Percentiles rank a stretch among this genome's conserved stretches.
These are phyloP conservation scores for Osmozyma mogii DNA, from an alignment of 805 yeast species.

Conservation along the genomic window DNA sequence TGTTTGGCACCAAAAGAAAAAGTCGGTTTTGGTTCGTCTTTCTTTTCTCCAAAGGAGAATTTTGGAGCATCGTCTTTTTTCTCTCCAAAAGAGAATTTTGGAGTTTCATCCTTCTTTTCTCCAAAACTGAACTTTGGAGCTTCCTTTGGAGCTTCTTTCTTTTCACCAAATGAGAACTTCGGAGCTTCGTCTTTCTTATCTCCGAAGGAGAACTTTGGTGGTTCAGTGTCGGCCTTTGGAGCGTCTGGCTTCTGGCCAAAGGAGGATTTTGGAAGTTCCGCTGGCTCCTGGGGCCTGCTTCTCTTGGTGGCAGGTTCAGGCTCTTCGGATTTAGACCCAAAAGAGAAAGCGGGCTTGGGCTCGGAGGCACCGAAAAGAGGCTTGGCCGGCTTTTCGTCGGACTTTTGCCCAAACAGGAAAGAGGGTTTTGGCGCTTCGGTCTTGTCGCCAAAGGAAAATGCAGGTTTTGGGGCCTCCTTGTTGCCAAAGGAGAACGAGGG, in stretches of 20 bases:
- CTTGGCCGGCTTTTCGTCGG: no score
- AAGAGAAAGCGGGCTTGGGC: no score
- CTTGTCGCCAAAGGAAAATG: constrained; percentile 10
- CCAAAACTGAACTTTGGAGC: constrained; percentile 3
- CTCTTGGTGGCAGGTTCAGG: no score
- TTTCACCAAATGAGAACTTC: constrained; percentile 6
- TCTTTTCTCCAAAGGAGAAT: no score
- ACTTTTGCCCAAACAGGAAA: no score
- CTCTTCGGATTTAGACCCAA: no score
- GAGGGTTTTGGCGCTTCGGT: neutral
- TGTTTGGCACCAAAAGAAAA: no score
- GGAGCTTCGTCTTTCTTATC: constrained; percentile 4
- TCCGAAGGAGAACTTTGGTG: neutral
- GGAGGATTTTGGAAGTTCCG: constrained; percentile 5
- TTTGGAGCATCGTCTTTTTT: neutral
- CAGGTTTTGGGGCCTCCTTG: constrained; percentile 3
- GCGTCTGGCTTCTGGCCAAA: constrained; percentile 1
- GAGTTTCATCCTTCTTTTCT: neutral
- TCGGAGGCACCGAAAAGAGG: no score
- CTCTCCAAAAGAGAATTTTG: constrained; percentile 1
- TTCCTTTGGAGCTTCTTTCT: neutral
- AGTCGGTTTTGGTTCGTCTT: no score
- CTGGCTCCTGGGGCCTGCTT: no score
- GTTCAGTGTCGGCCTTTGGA: no score
- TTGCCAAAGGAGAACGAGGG: constrained; percentile 4